phyloP scores from a whole-genome alignment of 176 grass and related monocot species.

The Bothriochloa decipiens region DNA sequence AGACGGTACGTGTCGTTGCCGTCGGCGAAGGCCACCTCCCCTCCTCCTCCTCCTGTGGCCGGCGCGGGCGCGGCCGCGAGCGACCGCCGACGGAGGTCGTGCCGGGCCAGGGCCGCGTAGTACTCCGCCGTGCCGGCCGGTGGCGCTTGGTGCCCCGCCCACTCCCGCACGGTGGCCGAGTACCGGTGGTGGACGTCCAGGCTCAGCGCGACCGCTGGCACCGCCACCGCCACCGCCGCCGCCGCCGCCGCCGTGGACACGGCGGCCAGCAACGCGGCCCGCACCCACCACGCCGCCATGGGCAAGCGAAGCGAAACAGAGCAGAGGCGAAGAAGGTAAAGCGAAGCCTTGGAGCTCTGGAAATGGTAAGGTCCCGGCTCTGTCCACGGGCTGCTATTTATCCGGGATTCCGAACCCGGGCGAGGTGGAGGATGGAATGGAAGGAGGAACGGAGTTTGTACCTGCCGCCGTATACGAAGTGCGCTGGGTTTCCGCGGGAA shows the following conservation, averaged over 20 bases:
- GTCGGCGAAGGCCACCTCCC: slow-evolving; percentile 61
- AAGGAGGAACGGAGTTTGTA: neutral
- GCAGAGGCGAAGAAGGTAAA: neutral
- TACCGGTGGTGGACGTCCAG: slow-evolving; percentile 91
- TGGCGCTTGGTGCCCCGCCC: slow-evolving; percentile 63
- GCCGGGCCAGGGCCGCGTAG: slow-evolving; percentile 66
- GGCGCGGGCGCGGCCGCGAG: slow-evolving; percentile 21
- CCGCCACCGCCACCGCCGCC: neutral
- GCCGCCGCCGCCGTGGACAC: no score
- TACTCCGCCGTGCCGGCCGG: slow-evolving; percentile 58
- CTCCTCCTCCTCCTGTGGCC: neutral
- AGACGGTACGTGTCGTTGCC: slow-evolving; percentile 61
- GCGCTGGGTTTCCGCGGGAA: slow-evolving; percentile 28
- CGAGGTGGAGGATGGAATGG: no score
- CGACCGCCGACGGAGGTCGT: slow-evolving; percentile 70
- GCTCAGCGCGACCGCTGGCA: slow-evolving; percentile 48
- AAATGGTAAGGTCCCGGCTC: neutral
- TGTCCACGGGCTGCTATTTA: slow-evolving; percentile 33
- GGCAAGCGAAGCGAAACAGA: neutral
- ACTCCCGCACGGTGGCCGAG: slow-evolving; percentile 62
- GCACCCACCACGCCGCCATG: slow-evolving; percentile 24
- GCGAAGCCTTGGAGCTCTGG: slow-evolving; percentile 3
- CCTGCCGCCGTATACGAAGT: slow-evolving; percentile 21
- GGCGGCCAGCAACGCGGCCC: slow-evolving; percentile 35
- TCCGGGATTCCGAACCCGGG: neutral